Evolutionary conservation across 495 filamentous ascomycete species (phyloP).

Genomic region (Daldinia loculata): DNA sequence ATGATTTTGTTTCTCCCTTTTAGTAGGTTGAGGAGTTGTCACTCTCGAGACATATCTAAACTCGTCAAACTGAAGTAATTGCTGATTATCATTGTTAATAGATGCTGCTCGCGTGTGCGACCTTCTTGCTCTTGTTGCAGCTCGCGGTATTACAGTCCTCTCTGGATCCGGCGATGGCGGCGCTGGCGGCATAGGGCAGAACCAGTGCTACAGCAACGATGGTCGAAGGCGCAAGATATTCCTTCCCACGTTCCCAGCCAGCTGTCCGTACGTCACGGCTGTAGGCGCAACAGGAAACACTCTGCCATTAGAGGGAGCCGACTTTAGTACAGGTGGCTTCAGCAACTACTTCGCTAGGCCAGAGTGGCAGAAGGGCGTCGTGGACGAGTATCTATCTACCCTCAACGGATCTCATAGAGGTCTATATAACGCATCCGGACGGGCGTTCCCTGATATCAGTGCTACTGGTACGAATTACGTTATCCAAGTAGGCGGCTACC

Average conservation of each 20-base stretch:
- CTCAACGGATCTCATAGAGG: constrained; percentile 55
- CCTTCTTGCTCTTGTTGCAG: constrained; percentile 75
- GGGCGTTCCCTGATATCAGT: constrained; percentile 76
- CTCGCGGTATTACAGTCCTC: constrained; percentile 75
- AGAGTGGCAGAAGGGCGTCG: constrained; percentile 67
- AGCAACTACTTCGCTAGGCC: constrained; percentile 72
- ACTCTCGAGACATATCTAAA: not conserved
- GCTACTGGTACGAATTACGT: constrained; percentile 52
- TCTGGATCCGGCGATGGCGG: constrained; percentile 79
- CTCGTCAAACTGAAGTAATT: not conserved
- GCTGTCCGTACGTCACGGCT: constrained; percentile 82
- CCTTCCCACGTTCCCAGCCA: constrained; percentile 73
- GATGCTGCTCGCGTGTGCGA: constrained; percentile 72
- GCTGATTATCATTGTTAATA: not conserved
- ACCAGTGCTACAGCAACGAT: constrained; percentile 71
- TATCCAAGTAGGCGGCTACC: constrained; percentile 46
- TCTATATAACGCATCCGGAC: constrained; percentile 67
- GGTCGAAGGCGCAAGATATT: constrained; percentile 69
- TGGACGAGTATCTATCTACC: constrained; percentile 62
- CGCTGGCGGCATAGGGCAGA: constrained; percentile 60
- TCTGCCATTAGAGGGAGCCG: constrained; percentile 65
- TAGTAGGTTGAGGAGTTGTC: not conserved
- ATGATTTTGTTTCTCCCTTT: not conserved
- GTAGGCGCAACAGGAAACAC: constrained; percentile 74
- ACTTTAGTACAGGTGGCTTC: constrained; percentile 75